Evolutionary conservation across 1,139 yeast species (phyloP), one percentile per base, ranked within the genome.

Genomic region (Candida sp.): DNA sequence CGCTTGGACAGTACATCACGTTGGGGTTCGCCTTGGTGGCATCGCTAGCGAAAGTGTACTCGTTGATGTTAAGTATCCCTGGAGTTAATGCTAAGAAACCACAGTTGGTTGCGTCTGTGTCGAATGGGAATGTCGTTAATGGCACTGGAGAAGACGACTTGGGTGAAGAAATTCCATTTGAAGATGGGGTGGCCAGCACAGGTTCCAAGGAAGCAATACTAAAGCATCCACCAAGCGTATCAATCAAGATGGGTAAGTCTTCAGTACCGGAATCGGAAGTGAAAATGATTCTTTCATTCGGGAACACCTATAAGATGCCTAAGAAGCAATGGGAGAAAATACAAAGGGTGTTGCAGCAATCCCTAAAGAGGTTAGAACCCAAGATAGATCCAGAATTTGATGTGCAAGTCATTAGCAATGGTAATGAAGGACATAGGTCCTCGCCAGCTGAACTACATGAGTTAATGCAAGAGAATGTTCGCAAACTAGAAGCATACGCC

Each of bases 1-100:
- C 89, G 0, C 76, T 88, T 53, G 96, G 94, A 0, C 97, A 92
- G 63, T 92, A 86, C 62, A 77, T 90, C 5, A 79, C 87, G 2
- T 67, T 91, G 11, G 97, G 96, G 1, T 77, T 92, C 55, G 83
- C 89, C 0, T 66, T 91, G 46, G 61, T 90, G 4, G 96, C 90
- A 0, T 53, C 73, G 25, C 58, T 84, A 41, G 78, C 90, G 1
- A 75, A 77, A 52, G 61, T 90, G 3, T 67, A 75, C 55, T 54
- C 56, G 2, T 46, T 76, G 40, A 65, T 80, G 40, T 59, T 62
- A 5, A 60, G 68, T 31, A 63, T 64, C 7, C 63, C 63, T 1
- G 53, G 51, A 17, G 56, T 50, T 30, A 42, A 38, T 38, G 42
- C 22, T 11, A 25, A 25, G 7, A 38, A 38, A n/a, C 31, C 31